A percentile compares a stretch with the other conserved stretches of the same genome.
These are phyloP conservation scores for Elaeis guineensis DNA, from an alignment of 176 grass and related monocot species.

Conservation along the genomic window DNA sequence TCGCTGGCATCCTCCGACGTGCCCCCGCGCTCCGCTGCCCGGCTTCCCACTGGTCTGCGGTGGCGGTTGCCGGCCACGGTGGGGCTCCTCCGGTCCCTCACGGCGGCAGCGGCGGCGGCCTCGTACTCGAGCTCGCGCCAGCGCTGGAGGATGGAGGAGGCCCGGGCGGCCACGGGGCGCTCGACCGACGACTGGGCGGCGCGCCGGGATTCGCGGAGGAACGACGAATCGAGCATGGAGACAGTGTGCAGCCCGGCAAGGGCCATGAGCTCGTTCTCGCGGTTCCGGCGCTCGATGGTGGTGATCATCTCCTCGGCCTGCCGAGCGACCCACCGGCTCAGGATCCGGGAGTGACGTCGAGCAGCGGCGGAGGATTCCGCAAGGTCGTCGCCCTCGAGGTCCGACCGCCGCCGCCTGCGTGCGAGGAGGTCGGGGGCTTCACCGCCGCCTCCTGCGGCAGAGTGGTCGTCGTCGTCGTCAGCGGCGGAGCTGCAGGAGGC, in stretches of 20 bases:
- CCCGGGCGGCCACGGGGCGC: slow-evolving; percentile 31
- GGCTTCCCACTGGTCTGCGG: too few relatives aligned
- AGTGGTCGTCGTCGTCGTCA: slow-evolving; percentile 1
- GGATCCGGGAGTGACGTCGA: slow-evolving; percentile 39
- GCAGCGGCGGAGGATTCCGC: slow-evolving; percentile 40
- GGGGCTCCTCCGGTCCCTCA: slow-evolving; percentile 20
- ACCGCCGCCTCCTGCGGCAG: not conserved
- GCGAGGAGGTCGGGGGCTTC: slow-evolving; percentile 1
- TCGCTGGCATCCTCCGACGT: not conserved
- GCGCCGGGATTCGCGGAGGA: slow-evolving; percentile 21
- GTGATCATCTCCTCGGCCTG: slow-evolving; percentile 74
- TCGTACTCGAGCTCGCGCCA: slow-evolving; percentile 25
- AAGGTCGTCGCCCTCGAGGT: slow-evolving; percentile 23
- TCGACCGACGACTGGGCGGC: slow-evolving; percentile 37
- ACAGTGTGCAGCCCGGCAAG: slow-evolving; percentile 85
- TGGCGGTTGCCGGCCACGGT: not conserved
- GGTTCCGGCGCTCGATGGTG: slow-evolving; percentile 65
- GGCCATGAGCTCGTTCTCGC: slow-evolving; percentile 80
- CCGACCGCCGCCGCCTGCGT: slow-evolving; percentile 9
- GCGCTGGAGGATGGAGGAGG: slow-evolving; percentile 20
- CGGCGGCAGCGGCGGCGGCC: not conserved
- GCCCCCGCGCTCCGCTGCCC: not conserved
- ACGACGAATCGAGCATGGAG: slow-evolving; percentile 83
- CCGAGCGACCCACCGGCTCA: slow-evolving; percentile 55
- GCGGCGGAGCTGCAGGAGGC: not conserved